Percentiles rank a stretch among this genome's conserved stretches.
These are phyloP conservation scores for Trichoderma semiorbis DNA, from an alignment of 2,329 filamentous ascomycete species.

Conservation along the genomic window DNA sequence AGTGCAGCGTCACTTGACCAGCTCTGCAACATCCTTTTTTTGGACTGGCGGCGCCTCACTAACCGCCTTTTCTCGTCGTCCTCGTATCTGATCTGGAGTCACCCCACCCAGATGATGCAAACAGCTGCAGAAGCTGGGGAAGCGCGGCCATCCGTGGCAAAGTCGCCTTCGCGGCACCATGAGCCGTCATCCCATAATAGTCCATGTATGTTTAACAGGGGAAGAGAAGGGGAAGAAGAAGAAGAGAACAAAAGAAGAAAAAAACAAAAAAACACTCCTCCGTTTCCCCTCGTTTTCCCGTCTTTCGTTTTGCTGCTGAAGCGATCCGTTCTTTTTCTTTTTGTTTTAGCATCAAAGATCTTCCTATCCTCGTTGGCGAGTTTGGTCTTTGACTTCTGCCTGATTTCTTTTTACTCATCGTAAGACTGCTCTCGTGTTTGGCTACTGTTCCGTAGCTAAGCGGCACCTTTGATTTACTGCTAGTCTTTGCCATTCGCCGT, in stretches of 20 bases:
- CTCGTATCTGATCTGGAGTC: slow-evolving; percentile 17
- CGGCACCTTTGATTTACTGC: neutral
- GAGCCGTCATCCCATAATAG: slow-evolving; percentile 8
- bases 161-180: slow-evolving; percentile 4
- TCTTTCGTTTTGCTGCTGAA: neutral
- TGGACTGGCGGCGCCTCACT: slow-evolving; percentile 15
- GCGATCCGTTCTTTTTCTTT: neutral
- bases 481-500: neutral
- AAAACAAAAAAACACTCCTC: neutral
- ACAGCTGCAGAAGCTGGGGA: slow-evolving; percentile 16
- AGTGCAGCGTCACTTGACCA: slow-evolving; percentile 18
- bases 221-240: neutral
- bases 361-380: neutral
- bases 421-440: neutral
- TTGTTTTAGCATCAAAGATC: neutral
- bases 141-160: slow-evolving; percentile 11
- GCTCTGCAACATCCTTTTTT: slow-evolving; percentile 17
- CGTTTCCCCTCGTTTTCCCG: neutral
- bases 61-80: slow-evolving; percentile 8
- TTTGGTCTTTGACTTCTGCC: neutral
- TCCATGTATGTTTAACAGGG: slow-evolving; percentile 13
- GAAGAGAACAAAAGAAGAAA: neutral
- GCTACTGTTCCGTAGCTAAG: neutral
- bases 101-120: slow-evolving; percentile 18
- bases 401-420: neutral